Evolutionary conservation across 78 protist genomes (phyloP).

Genomic region (Monocercomonoides exilis): DNA sequence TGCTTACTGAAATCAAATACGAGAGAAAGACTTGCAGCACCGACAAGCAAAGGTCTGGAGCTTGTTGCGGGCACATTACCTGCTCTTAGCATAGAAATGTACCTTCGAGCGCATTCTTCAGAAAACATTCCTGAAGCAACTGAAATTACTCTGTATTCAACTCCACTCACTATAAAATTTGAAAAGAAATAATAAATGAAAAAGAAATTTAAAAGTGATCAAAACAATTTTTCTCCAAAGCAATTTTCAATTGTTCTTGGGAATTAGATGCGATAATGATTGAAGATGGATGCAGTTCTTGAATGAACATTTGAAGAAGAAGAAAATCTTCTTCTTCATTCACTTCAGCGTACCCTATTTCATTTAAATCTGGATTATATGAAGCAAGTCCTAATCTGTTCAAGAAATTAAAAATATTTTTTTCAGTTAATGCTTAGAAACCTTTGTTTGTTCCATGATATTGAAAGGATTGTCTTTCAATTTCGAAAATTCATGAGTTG

Average conservation of each 20-base stretch:
- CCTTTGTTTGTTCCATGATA: no score
- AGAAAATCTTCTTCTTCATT: background rate
- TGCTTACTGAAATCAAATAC: background rate
- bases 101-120: background rate
- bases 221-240: no score
- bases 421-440: no score
- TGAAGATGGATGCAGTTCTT: background rate
- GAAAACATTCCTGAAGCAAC: background rate
- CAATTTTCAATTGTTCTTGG: background rate
- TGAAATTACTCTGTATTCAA: background rate
- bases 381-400: background rate
- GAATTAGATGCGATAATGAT: background rate
- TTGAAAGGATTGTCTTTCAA: no score
- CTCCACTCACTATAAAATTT: background rate
- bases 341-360: background rate
- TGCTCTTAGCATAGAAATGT: no score
- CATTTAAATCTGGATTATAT: background rate
- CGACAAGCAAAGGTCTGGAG: no score
- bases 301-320: background rate
- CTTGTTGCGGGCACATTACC: no score
- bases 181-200: background rate
- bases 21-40: background rate
- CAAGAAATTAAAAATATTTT: no score
- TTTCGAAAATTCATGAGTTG: no score
- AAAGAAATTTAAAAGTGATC: background rate